These are phyloP conservation scores for Dalbergia cultrata DNA, from an alignment of 306 rosid genomes.

Conservation along the genomic window DNA sequence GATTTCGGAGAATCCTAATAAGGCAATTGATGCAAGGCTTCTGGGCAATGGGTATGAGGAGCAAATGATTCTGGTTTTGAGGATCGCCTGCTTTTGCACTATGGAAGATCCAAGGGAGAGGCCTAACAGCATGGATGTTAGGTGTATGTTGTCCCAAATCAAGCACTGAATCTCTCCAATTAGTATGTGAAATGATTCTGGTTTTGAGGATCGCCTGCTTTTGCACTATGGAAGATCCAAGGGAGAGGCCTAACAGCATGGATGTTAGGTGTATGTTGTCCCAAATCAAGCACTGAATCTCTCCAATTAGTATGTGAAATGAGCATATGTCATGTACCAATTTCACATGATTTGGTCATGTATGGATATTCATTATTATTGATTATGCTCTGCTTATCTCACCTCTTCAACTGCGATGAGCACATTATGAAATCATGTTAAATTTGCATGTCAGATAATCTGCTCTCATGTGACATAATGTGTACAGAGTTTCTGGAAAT, in stretches of 20 bases:
- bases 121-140: slow-evolving; percentile 85
- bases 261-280: slow-evolving; percentile 79
- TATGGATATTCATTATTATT: no score
- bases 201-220: slow-evolving; percentile 88
- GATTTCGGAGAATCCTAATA: slow-evolving; percentile 68
- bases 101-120: slow-evolving; percentile 83
- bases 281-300: slow-evolving; percentile 51
- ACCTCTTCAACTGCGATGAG: no score
- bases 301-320: no score
- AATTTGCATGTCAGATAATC: no score
- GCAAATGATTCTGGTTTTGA: slow-evolving; percentile 86
- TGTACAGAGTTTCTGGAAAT: no score
- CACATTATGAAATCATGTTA: no score
- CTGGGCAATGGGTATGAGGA: slow-evolving; percentile 79
- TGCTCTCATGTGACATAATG: slow-evolving; percentile 4
- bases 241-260: slow-evolving; percentile 89
- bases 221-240: slow-evolving; percentile 85
- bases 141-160: slow-evolving; percentile 83
- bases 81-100: slow-evolving; percentile 92
- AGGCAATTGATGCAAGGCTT: slow-evolving; percentile 68
- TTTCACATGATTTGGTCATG: no score
- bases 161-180: no score
- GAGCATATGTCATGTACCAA: no score
- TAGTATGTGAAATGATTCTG: neutral
- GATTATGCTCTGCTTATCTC: no score